Percentiles rank a stretch among this genome's conserved stretches.
phyloP scores from a whole-genome alignment of 768 basidiomycete species.

The Serendipita indica region DNA sequence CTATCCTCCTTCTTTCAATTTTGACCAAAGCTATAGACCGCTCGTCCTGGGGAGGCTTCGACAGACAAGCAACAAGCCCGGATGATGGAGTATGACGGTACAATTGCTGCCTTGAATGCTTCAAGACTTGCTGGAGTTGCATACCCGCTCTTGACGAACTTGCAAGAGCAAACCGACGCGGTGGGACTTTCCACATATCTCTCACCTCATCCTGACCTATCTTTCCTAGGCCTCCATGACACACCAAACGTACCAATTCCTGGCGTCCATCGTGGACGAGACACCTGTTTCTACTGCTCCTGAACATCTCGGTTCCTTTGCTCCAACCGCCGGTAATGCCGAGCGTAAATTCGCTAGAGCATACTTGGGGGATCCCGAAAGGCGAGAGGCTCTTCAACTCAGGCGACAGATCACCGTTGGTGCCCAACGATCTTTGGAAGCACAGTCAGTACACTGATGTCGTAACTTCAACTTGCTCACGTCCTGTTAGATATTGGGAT shows the following conservation, averaged over 20 bases:
- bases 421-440: slow-evolving; percentile 67
- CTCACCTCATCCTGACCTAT: neutral
- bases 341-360: slow-evolving; percentile 71
- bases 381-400: slow-evolving; percentile 49
- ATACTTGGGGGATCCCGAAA: slow-evolving; percentile 52
- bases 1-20: neutral
- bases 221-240: slow-evolving; percentile 10
- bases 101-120: slow-evolving; percentile 61
- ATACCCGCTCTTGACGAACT: slow-evolving; percentile 58
- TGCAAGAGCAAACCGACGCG: slow-evolving; percentile 51
- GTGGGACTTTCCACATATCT: slow-evolving; percentile 34
- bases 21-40: neutral
- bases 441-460: slow-evolving; percentile 34
- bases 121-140: slow-evolving; percentile 57
- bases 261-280: slow-evolving; percentile 62
- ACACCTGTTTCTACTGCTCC: slow-evolving; percentile 60
- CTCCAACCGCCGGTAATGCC: slow-evolving; percentile 62
- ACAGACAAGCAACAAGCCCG: slow-evolving; percentile 44
- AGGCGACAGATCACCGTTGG: slow-evolving; percentile 65
- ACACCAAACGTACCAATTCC: slow-evolving; percentile 38
- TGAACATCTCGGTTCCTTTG: slow-evolving; percentile 67
- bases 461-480: neutral
- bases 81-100: slow-evolving; percentile 91
- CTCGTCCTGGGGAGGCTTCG: neutral
- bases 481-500: slow-evolving; percentile 41